Percentiles rank a stretch among this genome's conserved stretches.
Conservation (phyloP, 2,329 filamentous ascomycete genomes). For the Neonectria coccinea region DNA sequence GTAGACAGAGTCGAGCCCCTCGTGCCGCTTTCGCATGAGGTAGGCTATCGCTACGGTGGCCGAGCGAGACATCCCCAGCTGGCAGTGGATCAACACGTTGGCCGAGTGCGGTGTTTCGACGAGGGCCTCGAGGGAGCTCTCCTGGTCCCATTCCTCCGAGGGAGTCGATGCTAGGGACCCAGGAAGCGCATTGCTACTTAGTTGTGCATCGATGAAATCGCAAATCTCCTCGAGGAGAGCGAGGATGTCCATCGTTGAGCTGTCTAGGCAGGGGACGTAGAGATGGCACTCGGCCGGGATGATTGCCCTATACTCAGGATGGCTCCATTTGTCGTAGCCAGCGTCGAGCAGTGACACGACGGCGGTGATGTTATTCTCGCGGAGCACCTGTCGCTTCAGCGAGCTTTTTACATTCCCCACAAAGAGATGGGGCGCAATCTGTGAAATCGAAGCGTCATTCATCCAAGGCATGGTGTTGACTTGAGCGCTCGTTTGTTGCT, state of each 20-base stretch:
- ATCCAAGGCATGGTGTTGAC: conserved; percentile 27
- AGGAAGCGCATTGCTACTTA: conserved; percentile 11
- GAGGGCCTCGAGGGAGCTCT: neutral
- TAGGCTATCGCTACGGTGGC: conserved; percentile 49
- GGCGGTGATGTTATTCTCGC: conserved; percentile 40
- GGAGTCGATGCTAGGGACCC: conserved; percentile 18
- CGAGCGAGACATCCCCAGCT: conserved; percentile 50
- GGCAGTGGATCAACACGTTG: conserved; percentile 50
- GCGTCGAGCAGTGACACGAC: conserved; percentile 42
- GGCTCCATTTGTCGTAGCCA: conserved; percentile 35
- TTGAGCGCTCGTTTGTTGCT: neutral
- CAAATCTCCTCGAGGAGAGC: conserved; percentile 39
- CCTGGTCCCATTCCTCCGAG: conserved; percentile 16
- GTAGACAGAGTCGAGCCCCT: conserved; percentile 33
- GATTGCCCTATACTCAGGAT: conserved; percentile 36
- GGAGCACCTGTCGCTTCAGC: conserved; percentile 36
- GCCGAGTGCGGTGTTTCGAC: conserved; percentile 1
- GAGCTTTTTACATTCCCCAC: conserved; percentile 43
- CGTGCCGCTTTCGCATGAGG: conserved; percentile 46
- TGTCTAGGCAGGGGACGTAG: conserved; percentile 43
- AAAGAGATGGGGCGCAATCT: conserved; percentile 40
- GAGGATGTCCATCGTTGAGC: conserved; percentile 42
- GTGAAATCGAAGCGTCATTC: conserved; percentile 35
- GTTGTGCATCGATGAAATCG: conserved; percentile 43
- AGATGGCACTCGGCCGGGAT: conserved; percentile 39